Evolutionary conservation across 352 stramenopile species (phyloP).

Genomic region (Phytophthora gonapodyides): DNA sequence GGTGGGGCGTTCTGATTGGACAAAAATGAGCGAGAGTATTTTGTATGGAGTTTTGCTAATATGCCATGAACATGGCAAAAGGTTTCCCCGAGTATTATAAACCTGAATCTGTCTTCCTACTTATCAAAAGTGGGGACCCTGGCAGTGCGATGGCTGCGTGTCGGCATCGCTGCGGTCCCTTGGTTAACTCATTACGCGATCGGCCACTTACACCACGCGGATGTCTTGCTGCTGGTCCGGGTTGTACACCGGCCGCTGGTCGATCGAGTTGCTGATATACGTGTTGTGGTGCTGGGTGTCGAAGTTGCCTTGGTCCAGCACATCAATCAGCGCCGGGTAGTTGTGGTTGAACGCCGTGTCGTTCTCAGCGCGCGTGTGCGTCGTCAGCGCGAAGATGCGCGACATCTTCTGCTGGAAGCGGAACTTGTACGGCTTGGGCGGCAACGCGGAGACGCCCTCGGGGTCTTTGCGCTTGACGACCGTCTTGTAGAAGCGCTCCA

Average conservation of each 20-base stretch:
- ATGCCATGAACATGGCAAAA: conserved; percentile 4
- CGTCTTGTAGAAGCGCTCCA: conserved; percentile 92
- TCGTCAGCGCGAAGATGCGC: conserved; percentile 83
- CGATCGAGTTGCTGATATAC: conserved; percentile 54
- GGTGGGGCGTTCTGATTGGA: conserved; percentile 62
- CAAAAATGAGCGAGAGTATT: conserved; percentile 30
- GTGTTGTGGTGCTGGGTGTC: conserved; percentile 53
- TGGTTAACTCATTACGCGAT: conserved; percentile 30
- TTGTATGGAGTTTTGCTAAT: not conserved
- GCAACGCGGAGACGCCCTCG: conserved; percentile 86
- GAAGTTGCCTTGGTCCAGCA: conserved; percentile 81
- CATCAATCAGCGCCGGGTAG: conserved; percentile 78
- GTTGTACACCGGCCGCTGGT: conserved; percentile 54
- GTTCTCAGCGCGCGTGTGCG: conserved; percentile 63
- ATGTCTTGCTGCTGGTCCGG: conserved; percentile 50
- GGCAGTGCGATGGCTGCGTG: conserved; percentile 1
- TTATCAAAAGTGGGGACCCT: conserved; percentile 31
- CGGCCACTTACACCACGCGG: conserved; percentile 38
- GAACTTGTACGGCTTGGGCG: conserved; percentile 91
- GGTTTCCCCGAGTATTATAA: too few species aligned
- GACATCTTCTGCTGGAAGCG: conserved; percentile 93
- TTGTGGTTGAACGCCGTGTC: conserved; percentile 74
- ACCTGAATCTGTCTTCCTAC: conserved; percentile 25
- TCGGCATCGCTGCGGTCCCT: conserved; percentile 5
- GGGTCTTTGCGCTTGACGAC: conserved; percentile 88